A percentile compares a stretch with the other conserved stretches of the same genome.
These are phyloP conservation scores for Phytomonas francai DNA, from an alignment of 208 protist species.

Conservation along the genomic window DNA sequence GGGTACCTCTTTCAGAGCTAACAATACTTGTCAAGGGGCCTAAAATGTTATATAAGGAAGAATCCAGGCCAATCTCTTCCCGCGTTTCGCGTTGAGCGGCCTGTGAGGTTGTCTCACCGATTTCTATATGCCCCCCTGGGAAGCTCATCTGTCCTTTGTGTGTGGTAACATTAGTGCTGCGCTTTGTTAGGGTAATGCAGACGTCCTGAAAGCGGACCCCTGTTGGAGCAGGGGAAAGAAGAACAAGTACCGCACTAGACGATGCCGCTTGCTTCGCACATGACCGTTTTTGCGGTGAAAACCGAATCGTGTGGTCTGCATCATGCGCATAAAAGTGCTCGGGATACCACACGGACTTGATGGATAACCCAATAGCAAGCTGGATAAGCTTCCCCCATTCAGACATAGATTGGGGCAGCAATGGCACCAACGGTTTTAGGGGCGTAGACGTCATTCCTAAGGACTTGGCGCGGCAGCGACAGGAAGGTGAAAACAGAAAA, in stretches of 20 bases:
- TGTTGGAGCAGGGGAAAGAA: slow-evolving; percentile 42
- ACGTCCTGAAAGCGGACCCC: slow-evolving; percentile 57
- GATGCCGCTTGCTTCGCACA: slow-evolving; percentile 4
- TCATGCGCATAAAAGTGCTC: slow-evolving; percentile 57
- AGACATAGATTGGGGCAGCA: slow-evolving; percentile 38
- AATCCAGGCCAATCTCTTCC: slow-evolving; percentile 72
- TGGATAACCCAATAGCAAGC: slow-evolving; percentile 27
- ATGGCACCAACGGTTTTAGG: slow-evolving; percentile 7
- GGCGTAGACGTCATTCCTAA: neutral
- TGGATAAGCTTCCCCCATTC: slow-evolving; percentile 50
- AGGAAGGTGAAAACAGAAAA: slow-evolving; percentile 13
- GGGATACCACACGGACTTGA: slow-evolving; percentile 36
- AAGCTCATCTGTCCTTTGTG: slow-evolving; percentile 81
- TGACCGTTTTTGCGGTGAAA: slow-evolving; percentile 28
- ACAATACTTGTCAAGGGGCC: slow-evolving; percentile 46
- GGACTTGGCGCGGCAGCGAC: neutral
- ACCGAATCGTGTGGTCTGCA: slow-evolving; percentile 12
- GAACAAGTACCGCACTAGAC: slow-evolving; percentile 48
- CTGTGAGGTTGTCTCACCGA: slow-evolving; percentile 30
- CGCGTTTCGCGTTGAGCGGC: slow-evolving; percentile 67
- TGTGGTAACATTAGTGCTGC: slow-evolving; percentile 37
- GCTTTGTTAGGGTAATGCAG: slow-evolving; percentile 82
- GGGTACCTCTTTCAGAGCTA: slow-evolving; percentile 15
- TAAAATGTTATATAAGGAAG: slow-evolving; percentile 34
- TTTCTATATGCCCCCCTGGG: slow-evolving; percentile 60